Conservation (phyloP, 1,284 basidiomycete genomes). For the Rhizoctonia solani region DNA sequence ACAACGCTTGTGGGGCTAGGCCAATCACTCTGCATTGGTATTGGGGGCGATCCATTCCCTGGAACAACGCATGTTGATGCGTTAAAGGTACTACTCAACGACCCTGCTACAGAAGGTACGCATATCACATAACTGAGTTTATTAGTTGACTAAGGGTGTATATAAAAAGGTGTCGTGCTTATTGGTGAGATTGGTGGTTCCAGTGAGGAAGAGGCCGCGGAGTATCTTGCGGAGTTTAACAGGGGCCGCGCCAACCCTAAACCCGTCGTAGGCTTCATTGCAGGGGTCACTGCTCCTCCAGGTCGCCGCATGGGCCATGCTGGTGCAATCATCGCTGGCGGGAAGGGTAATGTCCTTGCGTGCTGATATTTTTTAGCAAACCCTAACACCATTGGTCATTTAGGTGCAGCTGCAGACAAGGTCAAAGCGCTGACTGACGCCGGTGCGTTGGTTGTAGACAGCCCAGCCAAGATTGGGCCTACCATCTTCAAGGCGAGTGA, state of each 20-base stretch:
- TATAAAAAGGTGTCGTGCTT: conserved; percentile 81
- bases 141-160: neutral
- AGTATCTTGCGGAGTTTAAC: conserved; percentile 93
- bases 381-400: neutral
- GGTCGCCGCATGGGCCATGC: conserved; percentile 99
- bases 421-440: conserved; percentile 92
- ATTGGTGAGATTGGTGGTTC: conserved; percentile 99
- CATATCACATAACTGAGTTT: neutral
- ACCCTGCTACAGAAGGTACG: conserved; percentile 86
- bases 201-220: conserved; percentile 99
- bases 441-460: conserved; percentile 92
- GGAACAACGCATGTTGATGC: conserved; percentile 96
- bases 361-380: neutral
- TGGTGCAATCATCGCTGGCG: conserved; percentile 96
- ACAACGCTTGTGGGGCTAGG: conserved; percentile 96
- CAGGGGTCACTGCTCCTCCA: conserved; percentile 95
- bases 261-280: conserved; percentile 98
- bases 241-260: conserved; percentile 86
- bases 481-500: conserved; percentile 81
- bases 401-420: conserved; percentile 92
- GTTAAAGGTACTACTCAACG: conserved; percentile 94
- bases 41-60: conserved; percentile 99
- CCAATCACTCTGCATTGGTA: conserved; percentile 95
- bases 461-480: conserved; percentile 91
- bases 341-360: conserved; percentile 69